Evolutionary conservation across 805 yeast genomes (phyloP), one percentile per base, ranked within the genome.

Genomic region (Cyberlindnera americana): DNA sequence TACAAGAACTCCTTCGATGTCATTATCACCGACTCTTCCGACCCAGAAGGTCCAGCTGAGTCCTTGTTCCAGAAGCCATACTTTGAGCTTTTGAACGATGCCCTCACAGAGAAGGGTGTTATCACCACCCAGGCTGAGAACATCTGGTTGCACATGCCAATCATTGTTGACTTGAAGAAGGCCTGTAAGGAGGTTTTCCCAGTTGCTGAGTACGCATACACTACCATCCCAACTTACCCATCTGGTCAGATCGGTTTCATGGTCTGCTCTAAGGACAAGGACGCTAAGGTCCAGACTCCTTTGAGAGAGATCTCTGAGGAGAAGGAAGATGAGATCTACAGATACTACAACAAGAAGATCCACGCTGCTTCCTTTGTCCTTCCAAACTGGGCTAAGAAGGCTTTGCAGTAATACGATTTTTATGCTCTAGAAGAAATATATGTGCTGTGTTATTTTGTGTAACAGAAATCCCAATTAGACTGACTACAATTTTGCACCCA

Each of bases 1-100:
- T 77, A 83, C 72, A 79, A 81, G 64, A 83, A 86, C 70, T 77
- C 86, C 41, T 91, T 86, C 56, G 99, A 91, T 61, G 97, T 90
- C 34, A 91, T 91, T 65, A 84, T 91, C 64, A 91, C 98, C 37
- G 99, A 91, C 64, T 89, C 97, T 22, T 87, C 96, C 24, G 98
- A 91, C 66, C 98, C 98, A 35, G 98, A 91, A 65, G 99, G 98
- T 41, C 98, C 99, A 24, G 98, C 98, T 36, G 96, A 83, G 65
- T 73, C 87, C 26, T 75, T 91, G 37, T 93, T 93, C 78, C 95
- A 90, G 70, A 83, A 85, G 63, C 87, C 89, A 21, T 91, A 91
- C 74, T 91, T 90, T 64, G 75, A 83, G 65, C 77, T 91, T 47
- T 73, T 91, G 62, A 69, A 73, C 62, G 83, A 79, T 48, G 96